Evolutionary conservation across 805 yeast genomes (phyloP).

Genomic region (Ogataea allantospora): DNA sequence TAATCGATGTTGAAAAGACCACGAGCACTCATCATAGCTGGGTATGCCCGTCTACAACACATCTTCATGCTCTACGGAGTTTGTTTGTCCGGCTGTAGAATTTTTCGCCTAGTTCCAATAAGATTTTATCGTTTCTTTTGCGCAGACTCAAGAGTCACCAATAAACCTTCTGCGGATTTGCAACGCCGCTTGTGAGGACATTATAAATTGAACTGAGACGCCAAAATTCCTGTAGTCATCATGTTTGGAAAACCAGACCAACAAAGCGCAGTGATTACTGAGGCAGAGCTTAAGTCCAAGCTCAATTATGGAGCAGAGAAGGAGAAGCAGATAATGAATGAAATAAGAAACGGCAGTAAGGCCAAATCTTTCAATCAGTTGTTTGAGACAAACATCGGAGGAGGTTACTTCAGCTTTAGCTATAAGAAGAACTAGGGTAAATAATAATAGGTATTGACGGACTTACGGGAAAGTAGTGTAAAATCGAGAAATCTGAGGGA

Average conservation of each 20-base stretch:
- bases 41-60: too few relatives aligned
- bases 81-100: background rate
- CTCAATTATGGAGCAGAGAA: conserved; percentile 39
- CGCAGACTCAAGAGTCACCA: background rate
- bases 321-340: conserved; percentile 39
- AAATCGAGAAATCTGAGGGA: background rate
- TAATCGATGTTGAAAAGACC: too few relatives aligned
- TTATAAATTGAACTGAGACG: background rate
- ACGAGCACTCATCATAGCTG: too few relatives aligned
- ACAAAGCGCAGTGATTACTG: conserved; percentile 34
- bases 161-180: background rate
- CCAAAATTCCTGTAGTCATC: conserved; percentile 1
- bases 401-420: conserved; percentile 34
- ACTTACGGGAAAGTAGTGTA: conserved; percentile 1
- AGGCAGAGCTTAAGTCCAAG: conserved; percentile 31
- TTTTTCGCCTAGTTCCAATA: too few relatives aligned
- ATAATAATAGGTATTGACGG: background rate
- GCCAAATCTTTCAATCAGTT: conserved; percentile 28
- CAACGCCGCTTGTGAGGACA: conserved; percentile 1
- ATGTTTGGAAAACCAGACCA: conserved; percentile 31
- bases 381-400: conserved; percentile 29
- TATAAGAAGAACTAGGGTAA: conserved; percentile 25
- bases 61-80: conserved; percentile 1
- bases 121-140: conserved; percentile 4
- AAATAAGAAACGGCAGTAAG: conserved; percentile 32